Conservation (phyloP, 805 yeast genomes). For the Kazachstania psychrophila region DNA sequence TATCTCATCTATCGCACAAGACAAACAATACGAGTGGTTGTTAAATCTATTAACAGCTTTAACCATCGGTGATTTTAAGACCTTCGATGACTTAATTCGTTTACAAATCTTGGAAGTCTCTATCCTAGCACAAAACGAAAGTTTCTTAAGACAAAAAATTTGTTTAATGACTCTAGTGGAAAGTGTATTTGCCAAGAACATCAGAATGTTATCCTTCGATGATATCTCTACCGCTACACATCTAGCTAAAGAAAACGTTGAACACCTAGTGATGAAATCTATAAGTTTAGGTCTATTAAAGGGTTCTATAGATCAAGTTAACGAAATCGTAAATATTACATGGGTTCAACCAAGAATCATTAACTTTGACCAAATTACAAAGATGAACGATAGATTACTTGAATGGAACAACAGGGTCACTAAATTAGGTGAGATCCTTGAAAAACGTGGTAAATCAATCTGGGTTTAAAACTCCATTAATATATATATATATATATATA, state of each 20-base stretch:
- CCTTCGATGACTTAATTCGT: conserved; percentile 44
- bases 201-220: conserved; percentile 61
- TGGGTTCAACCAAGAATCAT: conserved; percentile 97
- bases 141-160: conserved; percentile 78
- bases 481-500: not conserved
- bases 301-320: conserved; percentile 88
- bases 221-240: conserved; percentile 69
- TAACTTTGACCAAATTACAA: conserved; percentile 67
- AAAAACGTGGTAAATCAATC: conserved; percentile 49
- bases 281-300: conserved; percentile 71
- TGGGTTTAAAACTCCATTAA: conserved; percentile 39
- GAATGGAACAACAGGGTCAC: conserved; percentile 75
- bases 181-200: conserved; percentile 70
- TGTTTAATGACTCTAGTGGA: conserved; percentile 88
- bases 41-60: conserved; percentile 58
- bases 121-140: conserved; percentile 45
- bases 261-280: conserved; percentile 84
- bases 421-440: conserved; percentile 52
- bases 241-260: conserved; percentile 57
- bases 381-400: conserved; percentile 62
- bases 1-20: conserved; percentile 41
- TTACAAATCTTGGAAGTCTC: conserved; percentile 41
- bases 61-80: conserved; percentile 66
- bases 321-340: conserved; percentile 63
- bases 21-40: conserved; percentile 56